Evolutionary conservation across 345 rosid species (phyloP).

Genomic region (Sonneratia alba): DNA sequence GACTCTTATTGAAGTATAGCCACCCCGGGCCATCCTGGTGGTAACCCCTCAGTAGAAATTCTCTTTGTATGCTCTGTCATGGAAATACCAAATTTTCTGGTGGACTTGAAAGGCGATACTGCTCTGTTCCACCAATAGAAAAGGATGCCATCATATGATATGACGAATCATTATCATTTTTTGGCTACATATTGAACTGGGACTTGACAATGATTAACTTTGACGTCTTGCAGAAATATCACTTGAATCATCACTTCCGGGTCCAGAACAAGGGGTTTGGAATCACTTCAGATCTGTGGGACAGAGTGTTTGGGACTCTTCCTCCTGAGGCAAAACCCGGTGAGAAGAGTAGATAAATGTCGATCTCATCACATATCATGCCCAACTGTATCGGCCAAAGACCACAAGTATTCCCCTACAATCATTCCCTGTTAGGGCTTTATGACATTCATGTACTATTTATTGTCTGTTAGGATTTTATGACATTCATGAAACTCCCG

Average conservation of each 20-base stretch:
- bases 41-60: too few species aligned
- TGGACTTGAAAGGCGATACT: too few species aligned
- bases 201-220: neutral
- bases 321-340: slow-evolving; percentile 36
- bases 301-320: slow-evolving; percentile 73
- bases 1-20: too few species aligned
- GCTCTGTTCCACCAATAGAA: too few species aligned
- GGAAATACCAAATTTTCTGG: too few species aligned
- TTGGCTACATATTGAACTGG: neutral
- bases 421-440: neutral
- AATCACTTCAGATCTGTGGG: slow-evolving; percentile 88
- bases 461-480: neutral
- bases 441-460: neutral
- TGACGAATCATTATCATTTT: neutral
- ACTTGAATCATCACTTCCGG: slow-evolving; percentile 92
- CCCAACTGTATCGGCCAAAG: neutral
- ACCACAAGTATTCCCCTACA: neutral
- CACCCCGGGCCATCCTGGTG: too few species aligned
- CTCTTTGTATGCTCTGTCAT: too few species aligned
- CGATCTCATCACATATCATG: neutral
- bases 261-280: slow-evolving; percentile 80
- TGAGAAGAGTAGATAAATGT: slow-evolving; percentile 15
- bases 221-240: slow-evolving; percentile 60
- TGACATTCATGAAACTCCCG: neutral
- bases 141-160: too few species aligned